Evolutionary conservation across 1,284 basidiomycete species (phyloP).

Genomic region (Clitocybe nebularis): DNA sequence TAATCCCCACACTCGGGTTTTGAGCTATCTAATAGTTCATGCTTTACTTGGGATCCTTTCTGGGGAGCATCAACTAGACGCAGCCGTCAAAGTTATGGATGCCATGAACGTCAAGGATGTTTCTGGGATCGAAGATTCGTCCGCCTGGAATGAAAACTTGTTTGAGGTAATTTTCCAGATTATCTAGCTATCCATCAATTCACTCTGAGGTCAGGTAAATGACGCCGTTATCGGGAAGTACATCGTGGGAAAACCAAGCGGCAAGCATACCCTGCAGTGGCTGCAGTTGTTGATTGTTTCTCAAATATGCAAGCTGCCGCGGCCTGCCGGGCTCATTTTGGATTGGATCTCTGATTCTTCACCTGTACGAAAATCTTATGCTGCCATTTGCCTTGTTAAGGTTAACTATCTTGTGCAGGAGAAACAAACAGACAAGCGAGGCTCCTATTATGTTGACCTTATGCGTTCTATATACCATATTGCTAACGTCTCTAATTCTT

Average conservation of each 20-base stretch:
- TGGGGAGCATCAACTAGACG: conserved; percentile 52
- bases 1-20: conserved; percentile 47
- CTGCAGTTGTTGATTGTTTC: conserved; percentile 55
- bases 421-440: conserved; percentile 22
- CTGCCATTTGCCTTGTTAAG: background rate
- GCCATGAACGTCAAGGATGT: conserved; percentile 43
- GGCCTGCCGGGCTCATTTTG: conserved; percentile 36
- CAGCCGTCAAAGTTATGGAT: conserved; percentile 46
- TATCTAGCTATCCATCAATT: too few species aligned
- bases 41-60: conserved; percentile 51
- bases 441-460: conserved; percentile 47
- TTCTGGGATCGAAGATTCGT: conserved; percentile 40
- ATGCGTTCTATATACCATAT: conserved; percentile 61
- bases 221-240: conserved; percentile 45
- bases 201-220: too few species aligned
- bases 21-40: conserved; percentile 58
- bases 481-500: conserved; percentile 47
- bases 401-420: background rate
- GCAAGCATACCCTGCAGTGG: conserved; percentile 46
- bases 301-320: conserved; percentile 42
- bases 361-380: conserved; percentile 22
- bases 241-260: conserved; percentile 56
- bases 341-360: conserved; percentile 44
- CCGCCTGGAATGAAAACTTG: conserved; percentile 34
- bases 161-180: conserved; percentile 40